phyloP scores from a whole-genome alignment of 768 basidiomycete species.

The Macrocybe gigantea region DNA sequence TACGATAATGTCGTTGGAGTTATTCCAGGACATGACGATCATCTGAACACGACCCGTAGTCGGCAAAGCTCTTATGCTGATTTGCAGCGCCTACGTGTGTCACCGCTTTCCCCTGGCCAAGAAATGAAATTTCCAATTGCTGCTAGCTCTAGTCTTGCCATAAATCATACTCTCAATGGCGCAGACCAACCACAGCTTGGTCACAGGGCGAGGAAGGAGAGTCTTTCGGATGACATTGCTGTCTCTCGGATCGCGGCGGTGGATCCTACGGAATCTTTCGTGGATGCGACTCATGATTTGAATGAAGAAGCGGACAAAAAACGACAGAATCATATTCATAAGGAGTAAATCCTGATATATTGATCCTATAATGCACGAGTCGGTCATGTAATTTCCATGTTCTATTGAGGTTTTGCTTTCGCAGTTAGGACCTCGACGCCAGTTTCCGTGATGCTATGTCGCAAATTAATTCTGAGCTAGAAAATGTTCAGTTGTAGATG shows the following conservation, averaged over 20 bases:
- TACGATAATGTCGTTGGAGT: constrained; percentile 84
- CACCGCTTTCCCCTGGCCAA: constrained; percentile 11
- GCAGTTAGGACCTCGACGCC: constrained; percentile 87
- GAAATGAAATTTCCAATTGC: neutral
- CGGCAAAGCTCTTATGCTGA: constrained; percentile 78
- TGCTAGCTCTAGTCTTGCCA: neutral
- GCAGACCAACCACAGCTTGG: constrained; percentile 20
- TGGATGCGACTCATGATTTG: constrained; percentile 57
- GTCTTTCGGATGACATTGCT: constrained; percentile 58
- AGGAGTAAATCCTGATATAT: constrained; percentile 8
- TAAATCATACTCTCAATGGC: neutral
- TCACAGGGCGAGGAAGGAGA: constrained; percentile 52
- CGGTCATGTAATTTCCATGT: constrained; percentile 9
- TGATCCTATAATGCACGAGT: neutral
- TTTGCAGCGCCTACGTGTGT: constrained; percentile 58
- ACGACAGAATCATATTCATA: constrained; percentile 17
- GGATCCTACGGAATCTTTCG: constrained; percentile 52
- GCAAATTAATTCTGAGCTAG: constrained; percentile 1
- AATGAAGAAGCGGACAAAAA: constrained; percentile 54
- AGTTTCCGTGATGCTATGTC: constrained; percentile 77
- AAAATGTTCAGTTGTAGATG: neutral
- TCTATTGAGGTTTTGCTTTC: too few species aligned
- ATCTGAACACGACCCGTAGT: constrained; percentile 40
- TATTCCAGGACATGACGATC: constrained; percentile 47
- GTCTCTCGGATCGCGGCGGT: constrained; percentile 60